A percentile compares a stretch with the other conserved stretches of the same genome.
phyloP scores from a whole-genome alignment of 768 basidiomycete species.

The Chalciporus piperatus region DNA sequence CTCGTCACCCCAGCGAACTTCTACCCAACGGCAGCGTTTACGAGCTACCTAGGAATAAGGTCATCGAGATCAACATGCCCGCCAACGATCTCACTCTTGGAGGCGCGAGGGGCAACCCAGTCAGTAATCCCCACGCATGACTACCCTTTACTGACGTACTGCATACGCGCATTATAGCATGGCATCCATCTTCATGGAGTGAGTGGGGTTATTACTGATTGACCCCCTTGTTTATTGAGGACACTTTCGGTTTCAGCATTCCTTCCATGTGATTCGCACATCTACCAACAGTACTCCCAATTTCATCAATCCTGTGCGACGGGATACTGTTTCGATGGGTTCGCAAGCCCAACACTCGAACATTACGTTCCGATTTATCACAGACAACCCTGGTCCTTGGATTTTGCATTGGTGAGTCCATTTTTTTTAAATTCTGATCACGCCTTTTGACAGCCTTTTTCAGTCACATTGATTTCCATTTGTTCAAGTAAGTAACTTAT shows the following conservation, averaged over 20 bases:
- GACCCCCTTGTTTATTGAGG: neutral
- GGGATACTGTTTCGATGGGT: constrained; percentile 36
- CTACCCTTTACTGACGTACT: neutral
- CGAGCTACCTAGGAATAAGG: constrained; percentile 43
- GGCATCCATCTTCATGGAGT: constrained; percentile 43
- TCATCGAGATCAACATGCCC: constrained; percentile 47
- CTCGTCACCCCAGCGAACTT: constrained; percentile 42
- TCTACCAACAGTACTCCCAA: constrained; percentile 32
- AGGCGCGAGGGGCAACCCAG: constrained; percentile 36
- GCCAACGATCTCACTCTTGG: constrained; percentile 33
- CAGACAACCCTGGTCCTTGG: constrained; percentile 69
- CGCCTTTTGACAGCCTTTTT: neutral
- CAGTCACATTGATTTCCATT: constrained; percentile 34
- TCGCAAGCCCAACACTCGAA: constrained; percentile 35
- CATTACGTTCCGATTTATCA: constrained; percentile 56
- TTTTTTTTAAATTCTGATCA: neutral
- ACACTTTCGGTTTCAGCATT: constrained; percentile 26
- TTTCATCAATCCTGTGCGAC: constrained; percentile 36
- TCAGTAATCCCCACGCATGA: constrained; percentile 14
- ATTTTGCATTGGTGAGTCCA: constrained; percentile 39
- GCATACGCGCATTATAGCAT: constrained; percentile 22
- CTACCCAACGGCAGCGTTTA: constrained; percentile 49
- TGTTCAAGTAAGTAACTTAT: constrained; percentile 18
- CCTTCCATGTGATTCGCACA: constrained; percentile 38
- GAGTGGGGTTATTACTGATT: constrained; percentile 9